Evolutionary conservation across 139 green algal species (phyloP).

Genomic region (Chlorella vulgaris): DNA sequence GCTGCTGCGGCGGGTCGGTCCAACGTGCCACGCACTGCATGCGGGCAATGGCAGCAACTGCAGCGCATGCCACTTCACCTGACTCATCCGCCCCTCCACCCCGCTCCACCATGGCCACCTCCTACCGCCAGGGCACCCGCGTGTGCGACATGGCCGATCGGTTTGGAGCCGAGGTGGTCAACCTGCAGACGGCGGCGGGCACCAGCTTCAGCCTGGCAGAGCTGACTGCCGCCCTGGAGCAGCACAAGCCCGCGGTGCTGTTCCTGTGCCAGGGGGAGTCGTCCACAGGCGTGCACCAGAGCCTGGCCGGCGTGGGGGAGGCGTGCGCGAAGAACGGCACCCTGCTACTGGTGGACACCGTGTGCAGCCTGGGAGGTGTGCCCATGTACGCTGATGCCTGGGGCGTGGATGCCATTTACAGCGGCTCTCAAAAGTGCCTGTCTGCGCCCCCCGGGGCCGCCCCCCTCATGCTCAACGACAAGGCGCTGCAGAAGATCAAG

Average conservation of each 20-base stretch:
- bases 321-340: slow-evolving; percentile 78
- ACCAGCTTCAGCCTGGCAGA: slow-evolving; percentile 70
- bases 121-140: slow-evolving; percentile 73
- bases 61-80: too few relatives aligned
- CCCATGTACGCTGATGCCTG: slow-evolving; percentile 72
- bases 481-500: slow-evolving; percentile 79
- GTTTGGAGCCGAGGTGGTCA: slow-evolving; percentile 66
- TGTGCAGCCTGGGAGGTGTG: slow-evolving; percentile 86
- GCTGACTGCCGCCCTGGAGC: slow-evolving; percentile 64
- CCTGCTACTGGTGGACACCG: slow-evolving; percentile 94
- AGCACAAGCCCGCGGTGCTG: slow-evolving; percentile 84
- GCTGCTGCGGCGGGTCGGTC: too few relatives aligned
- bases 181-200: slow-evolving; percentile 63
- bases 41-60: too few relatives aligned
- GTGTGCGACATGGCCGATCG: slow-evolving; percentile 83
- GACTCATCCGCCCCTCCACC: too few relatives aligned
- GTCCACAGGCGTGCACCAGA: slow-evolving; percentile 84
- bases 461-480: slow-evolving; percentile 76
- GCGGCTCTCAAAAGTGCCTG: slow-evolving; percentile 90
- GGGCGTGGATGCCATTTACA: slow-evolving; percentile 89
- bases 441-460: slow-evolving; percentile 75
- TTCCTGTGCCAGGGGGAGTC: slow-evolving; percentile 92
- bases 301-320: slow-evolving; percentile 66
- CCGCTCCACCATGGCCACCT: too few relatives aligned
- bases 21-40: too few relatives aligned